Evolutionary conservation across 768 basidiomycete species (phyloP).

Genomic region (Boletus rex-veris): DNA sequence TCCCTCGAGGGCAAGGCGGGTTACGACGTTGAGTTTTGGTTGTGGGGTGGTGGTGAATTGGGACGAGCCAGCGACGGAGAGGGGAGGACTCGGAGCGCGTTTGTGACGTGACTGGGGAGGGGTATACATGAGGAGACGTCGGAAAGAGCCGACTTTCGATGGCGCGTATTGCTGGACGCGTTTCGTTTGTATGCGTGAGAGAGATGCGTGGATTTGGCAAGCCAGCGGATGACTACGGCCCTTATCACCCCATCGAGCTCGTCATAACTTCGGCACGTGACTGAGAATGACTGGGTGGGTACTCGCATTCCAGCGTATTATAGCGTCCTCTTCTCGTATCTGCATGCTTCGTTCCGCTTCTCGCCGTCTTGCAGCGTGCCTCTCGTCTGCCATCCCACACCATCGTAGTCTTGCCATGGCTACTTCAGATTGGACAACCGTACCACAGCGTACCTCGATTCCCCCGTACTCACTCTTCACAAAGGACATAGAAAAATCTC

Average conservation of each 20-base stretch:
- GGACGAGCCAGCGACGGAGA: slow-evolving; percentile 36
- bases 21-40: slow-evolving; percentile 63
- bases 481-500: slow-evolving; percentile 63
- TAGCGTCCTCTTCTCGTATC: no score
- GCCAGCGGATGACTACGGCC: no score
- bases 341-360: slow-evolving; percentile 12
- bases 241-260: no score
- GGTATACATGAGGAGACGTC: no score
- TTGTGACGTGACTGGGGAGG: slow-evolving; percentile 24
- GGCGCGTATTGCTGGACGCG: slow-evolving; percentile 21
- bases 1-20: slow-evolving; percentile 72
- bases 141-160: neutral
- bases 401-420: slow-evolving; percentile 23
- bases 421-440: slow-evolving; percentile 18
- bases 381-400: neutral
- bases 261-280: slow-evolving; percentile 16
- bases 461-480: slow-evolving; percentile 55
- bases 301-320: slow-evolving; percentile 1
- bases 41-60: slow-evolving; percentile 43
- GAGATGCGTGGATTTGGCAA: neutral
- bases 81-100: slow-evolving; percentile 32
- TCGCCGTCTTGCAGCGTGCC: slow-evolving; percentile 4
- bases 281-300: slow-evolving; percentile 23
- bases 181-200: slow-evolving; percentile 22
- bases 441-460: slow-evolving; percentile 15